Conservation (phyloP, 2,329 filamentous ascomycete genomes). For the Alternaria postmessia region DNA sequence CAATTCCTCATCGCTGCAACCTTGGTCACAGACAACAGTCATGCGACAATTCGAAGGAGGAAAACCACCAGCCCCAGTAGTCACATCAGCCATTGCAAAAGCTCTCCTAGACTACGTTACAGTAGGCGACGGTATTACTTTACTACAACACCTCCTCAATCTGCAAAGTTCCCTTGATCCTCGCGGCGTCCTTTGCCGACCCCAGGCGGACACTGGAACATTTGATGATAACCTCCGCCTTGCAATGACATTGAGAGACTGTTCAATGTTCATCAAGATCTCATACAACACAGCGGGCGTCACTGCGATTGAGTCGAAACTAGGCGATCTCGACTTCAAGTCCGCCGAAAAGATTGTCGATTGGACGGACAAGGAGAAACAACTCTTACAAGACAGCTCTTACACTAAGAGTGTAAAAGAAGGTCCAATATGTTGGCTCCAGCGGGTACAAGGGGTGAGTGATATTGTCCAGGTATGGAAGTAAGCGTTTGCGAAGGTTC, state of each 20-base stretch:
- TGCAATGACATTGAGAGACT: constrained; percentile 60
- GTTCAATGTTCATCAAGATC: constrained; percentile 54
- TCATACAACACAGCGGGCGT: constrained; percentile 14
- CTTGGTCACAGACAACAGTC: constrained; percentile 25
- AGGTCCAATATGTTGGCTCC: constrained; percentile 12
- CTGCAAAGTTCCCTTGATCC: constrained; percentile 52
- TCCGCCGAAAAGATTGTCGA: constrained; percentile 51
- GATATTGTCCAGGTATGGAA: not conserved
- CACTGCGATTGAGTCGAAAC: constrained; percentile 48
- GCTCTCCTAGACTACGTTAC: constrained; percentile 36
- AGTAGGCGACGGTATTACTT: constrained; percentile 41
- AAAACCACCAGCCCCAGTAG: not conserved
- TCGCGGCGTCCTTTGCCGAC: constrained; percentile 35
- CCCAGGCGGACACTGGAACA: not conserved
- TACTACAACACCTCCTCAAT: constrained; percentile 49
- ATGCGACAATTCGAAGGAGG: constrained; percentile 15
- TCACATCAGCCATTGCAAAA: constrained; percentile 13
- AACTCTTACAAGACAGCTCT: constrained; percentile 26
- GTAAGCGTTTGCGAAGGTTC: not conserved
- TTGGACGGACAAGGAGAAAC: constrained; percentile 54
- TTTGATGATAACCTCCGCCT: constrained; percentile 34
- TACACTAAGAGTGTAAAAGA: not conserved
- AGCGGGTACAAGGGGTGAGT: not conserved
- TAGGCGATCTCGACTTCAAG: constrained; percentile 60
- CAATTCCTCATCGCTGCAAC: constrained; percentile 21